A percentile compares a stretch with the other conserved stretches of the same genome.
Evolutionary conservation across 1,284 basidiomycete genomes (phyloP).

Genomic region (Retiboletus fuscus): DNA sequence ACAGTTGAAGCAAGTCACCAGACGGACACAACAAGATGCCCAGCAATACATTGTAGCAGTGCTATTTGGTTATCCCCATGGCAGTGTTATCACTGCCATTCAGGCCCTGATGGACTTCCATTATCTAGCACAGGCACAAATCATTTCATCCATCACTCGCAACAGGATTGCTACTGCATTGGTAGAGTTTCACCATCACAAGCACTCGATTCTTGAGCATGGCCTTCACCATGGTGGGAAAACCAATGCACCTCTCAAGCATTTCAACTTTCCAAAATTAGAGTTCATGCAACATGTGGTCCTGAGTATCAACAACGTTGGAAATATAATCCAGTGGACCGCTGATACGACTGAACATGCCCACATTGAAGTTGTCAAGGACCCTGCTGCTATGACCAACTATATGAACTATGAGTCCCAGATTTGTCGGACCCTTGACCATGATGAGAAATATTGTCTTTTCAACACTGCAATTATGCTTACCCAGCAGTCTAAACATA

Average conservation of each 20-base stretch:
- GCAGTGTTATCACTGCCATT: slow-evolving; percentile 42
- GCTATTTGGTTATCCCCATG: slow-evolving; percentile 43
- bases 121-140: slow-evolving; percentile 10
- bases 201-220: slow-evolving; percentile 25
- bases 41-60: slow-evolving; percentile 40
- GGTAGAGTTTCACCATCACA: slow-evolving; percentile 26
- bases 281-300: slow-evolving; percentile 49
- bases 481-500: neutral
- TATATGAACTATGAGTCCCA: neutral
- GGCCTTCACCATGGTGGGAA: neutral
- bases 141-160: slow-evolving; percentile 23
- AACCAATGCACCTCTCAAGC: neutral
- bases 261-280: slow-evolving; percentile 39
- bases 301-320: slow-evolving; percentile 35
- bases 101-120: slow-evolving; percentile 42
- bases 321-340: neutral
- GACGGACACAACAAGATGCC: neutral
- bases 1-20: slow-evolving; percentile 9
- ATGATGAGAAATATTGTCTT: neutral
- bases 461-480: neutral
- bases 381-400: neutral
- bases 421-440: neutral
- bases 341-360: slow-evolving; percentile 2
- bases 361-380: slow-evolving; percentile 3
- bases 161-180: slow-evolving; percentile 3